Percentiles rank a stretch among this genome's conserved stretches.
Evolutionary conservation across 2,329 filamentous ascomycete species (phyloP).

Genomic region (Cercospora berteroae): DNA sequence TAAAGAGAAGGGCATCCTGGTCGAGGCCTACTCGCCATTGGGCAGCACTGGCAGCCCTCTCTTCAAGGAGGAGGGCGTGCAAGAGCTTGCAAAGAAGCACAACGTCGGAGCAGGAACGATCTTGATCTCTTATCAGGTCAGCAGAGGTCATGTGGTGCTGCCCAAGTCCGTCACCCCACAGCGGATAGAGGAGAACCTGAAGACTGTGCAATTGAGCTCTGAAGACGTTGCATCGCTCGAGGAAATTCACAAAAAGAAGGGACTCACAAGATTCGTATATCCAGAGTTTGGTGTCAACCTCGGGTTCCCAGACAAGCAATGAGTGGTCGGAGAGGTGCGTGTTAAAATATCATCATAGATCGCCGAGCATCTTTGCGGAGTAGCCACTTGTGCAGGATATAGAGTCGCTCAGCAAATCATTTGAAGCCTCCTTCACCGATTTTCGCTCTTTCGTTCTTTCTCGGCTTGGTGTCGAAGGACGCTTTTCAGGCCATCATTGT

Average conservation of each 20-base stretch:
- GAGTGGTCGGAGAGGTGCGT: background rate
- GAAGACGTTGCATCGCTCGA: conserved; percentile 59
- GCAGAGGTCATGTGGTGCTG: conserved; percentile 67
- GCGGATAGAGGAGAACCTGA: conserved; percentile 65
- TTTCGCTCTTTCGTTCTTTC: conserved; percentile 33
- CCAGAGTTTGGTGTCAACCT: conserved; percentile 50
- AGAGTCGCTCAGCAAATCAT: background rate
- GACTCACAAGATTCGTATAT: conserved; percentile 49
- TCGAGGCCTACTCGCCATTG: conserved; percentile 65
- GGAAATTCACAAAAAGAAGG: conserved; percentile 47
- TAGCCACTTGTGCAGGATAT: background rate
- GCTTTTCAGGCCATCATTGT: conserved; percentile 79
- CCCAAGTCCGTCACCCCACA: conserved; percentile 58
- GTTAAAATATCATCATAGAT: background rate
- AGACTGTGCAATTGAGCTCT: conserved; percentile 62
- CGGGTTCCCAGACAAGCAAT: conserved; percentile 51
- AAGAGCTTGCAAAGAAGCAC: conserved; percentile 52
- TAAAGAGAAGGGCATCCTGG: conserved; percentile 64
- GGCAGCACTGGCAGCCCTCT: conserved; percentile 51
- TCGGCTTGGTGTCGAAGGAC: conserved; percentile 72
- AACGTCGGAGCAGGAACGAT: conserved; percentile 54
- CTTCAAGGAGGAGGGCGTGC: conserved; percentile 49
- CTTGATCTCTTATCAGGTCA: conserved; percentile 70
- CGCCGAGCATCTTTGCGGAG: background rate
- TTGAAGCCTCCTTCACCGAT: background rate